Conservation (phyloP, 2,329 filamentous ascomycete genomes). For the Cytospora piceae region DNA sequence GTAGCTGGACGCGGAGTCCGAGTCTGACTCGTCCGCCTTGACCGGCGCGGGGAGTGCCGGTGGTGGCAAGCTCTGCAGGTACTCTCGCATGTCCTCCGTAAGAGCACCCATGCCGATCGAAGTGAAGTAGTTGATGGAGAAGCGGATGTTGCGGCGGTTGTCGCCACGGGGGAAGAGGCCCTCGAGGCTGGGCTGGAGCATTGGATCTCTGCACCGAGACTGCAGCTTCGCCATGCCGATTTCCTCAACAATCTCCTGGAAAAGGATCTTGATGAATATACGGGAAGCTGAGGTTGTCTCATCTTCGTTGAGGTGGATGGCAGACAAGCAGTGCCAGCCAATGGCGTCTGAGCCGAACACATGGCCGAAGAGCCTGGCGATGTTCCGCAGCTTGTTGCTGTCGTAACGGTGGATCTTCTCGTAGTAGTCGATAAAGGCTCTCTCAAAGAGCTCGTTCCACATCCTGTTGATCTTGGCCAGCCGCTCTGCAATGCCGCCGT, state of each 20-base stretch:
- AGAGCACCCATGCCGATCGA: slow-evolving; percentile 94
- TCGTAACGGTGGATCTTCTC: slow-evolving; percentile 97
- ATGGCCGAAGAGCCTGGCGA: slow-evolving; percentile 93
- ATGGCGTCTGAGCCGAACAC: slow-evolving; percentile 86
- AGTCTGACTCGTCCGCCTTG: slow-evolving; percentile 62
- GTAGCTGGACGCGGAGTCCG: slow-evolving; percentile 77
- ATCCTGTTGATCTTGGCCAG: slow-evolving; percentile 95
- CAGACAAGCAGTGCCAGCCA: slow-evolving; percentile 85
- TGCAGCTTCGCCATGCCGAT: slow-evolving; percentile 82
- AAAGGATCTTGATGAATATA: slow-evolving; percentile 98
- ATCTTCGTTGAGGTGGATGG: slow-evolving; percentile 90
- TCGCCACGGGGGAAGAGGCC: slow-evolving; percentile 85
- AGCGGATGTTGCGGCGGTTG: slow-evolving; percentile 86
- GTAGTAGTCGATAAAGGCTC: slow-evolving; percentile 90
- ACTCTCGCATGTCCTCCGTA: slow-evolving; percentile 93
- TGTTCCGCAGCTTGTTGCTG: slow-evolving; percentile 92
- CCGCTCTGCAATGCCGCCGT: slow-evolving; percentile 88
- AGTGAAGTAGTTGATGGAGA: slow-evolving; percentile 99
- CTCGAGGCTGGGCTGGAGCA: slow-evolving; percentile 75
- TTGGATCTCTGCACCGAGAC: slow-evolving; percentile 76
- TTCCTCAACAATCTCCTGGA: slow-evolving; percentile 88
- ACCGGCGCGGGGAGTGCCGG: slow-evolving; percentile 73
- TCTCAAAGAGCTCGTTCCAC: slow-evolving; percentile 92
- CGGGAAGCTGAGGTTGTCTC: slow-evolving; percentile 95
- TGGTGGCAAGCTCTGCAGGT: slow-evolving; percentile 86